Evolutionary conservation across 2,329 filamentous ascomycete species (phyloP).

Genomic region (Sporothrix brasiliensis): DNA sequence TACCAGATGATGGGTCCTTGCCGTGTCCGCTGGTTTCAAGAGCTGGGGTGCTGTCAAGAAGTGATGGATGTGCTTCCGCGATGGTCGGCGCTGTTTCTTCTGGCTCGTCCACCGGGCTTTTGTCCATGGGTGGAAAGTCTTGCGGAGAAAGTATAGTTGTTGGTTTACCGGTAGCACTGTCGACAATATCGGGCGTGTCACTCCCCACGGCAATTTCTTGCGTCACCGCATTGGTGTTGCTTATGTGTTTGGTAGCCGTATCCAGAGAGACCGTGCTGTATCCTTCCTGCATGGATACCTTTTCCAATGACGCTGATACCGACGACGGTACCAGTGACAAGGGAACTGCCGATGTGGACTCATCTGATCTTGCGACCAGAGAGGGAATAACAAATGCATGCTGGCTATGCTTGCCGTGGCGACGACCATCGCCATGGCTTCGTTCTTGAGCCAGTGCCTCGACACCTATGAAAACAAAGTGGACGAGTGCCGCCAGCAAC

Average conservation of each 20-base stretch:
- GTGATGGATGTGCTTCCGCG: neutral
- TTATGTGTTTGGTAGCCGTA: neutral
- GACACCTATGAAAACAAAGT: neutral
- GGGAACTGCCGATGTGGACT: neutral
- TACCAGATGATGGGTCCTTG: neutral
- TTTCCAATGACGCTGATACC: no score
- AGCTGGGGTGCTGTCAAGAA: neutral
- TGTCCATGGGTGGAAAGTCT: neutral
- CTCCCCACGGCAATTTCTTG: neutral
- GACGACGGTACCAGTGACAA: neutral
- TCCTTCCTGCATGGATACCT: no score
- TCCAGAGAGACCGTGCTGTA: no score
- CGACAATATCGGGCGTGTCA: neutral
- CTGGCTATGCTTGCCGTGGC: no score
- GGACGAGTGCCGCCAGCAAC: slow-evolving; percentile 1
- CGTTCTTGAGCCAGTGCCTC: neutral
- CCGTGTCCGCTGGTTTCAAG: neutral
- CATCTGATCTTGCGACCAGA: neutral
- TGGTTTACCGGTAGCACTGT: neutral
- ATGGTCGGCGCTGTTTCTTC: neutral
- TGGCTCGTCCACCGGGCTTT: neutral
- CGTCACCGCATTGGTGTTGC: neutral
- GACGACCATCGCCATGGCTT: neutral
- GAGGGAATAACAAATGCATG: neutral
- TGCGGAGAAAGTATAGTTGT: neutral